Base-by-base conservation (phyloP, 805 yeast genomes). In the Candida peoriensis region DNA sequence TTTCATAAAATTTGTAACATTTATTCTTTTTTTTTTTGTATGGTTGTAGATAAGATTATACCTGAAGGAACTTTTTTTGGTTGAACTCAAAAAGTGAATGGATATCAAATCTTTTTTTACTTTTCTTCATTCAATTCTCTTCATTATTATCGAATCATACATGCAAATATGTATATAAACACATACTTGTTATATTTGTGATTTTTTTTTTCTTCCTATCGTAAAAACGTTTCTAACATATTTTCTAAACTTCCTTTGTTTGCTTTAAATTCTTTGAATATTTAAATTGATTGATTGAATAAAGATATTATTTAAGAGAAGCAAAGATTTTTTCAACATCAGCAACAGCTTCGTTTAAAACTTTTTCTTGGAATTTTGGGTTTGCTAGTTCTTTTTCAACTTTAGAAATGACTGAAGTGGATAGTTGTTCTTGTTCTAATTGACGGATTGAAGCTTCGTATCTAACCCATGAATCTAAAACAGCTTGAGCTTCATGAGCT, bases 401-500 rank as follows among this genome's bases (percentile, higher is more conserved):
- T 72, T 86, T 88, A 36, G 88, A 70, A 61, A 88, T 84, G 47
- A 93, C 96, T 39, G 88, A 57, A 58, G 83, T 69, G 50, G 94
- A 78, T 56, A 93, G 79, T 66, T 86, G 96, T 66, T 80, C 76
- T 75, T 93, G 98, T 75, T 93, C 95, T 60, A 78, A 69, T 73
- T 87, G 95, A 73, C 97, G 90, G 51, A 89, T 93, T 62, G 87
- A 88, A 51, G 86, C 82, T 74, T 93, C 98, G 68, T 84, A 85
- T 78, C 97, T 86, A 55, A 89, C 97, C 98, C 98, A 93, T 12
- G 97, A 87, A 70, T 93, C 98, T 61, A 93, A 78, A 42, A 90
- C 95, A 39, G 93, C 70, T 72, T 84, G 88, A 58, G 97, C 97
- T 74, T 88, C 96, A 44, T 70, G 54, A 39, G 95, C 90, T 50